A percentile compares a stretch with the other conserved stretches of the same genome.
Evolutionary conservation across 2,329 filamentous ascomycete species (phyloP).

Genomic region (Sarocladiaceae sp.): DNA sequence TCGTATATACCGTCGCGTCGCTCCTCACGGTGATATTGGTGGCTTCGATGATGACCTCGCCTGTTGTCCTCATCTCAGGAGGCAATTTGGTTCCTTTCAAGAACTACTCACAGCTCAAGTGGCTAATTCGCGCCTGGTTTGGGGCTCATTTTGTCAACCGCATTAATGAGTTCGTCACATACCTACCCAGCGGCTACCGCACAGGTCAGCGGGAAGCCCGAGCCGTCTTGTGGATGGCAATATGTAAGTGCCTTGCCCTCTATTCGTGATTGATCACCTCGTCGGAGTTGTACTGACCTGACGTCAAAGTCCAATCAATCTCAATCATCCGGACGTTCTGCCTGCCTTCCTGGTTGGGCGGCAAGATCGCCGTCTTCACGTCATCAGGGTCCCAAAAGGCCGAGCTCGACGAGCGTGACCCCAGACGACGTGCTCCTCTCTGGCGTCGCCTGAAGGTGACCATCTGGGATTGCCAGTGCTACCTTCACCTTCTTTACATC

Average conservation of each 20-base stretch:
- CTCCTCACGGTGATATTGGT: constrained; percentile 43
- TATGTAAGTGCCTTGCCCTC: constrained; percentile 33
- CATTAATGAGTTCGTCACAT: constrained; percentile 43
- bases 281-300: too few species aligned
- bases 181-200: constrained; percentile 46
- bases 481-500: constrained; percentile 43
- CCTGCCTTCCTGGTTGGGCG: constrained; percentile 51
- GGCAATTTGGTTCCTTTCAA: constrained; percentile 46
- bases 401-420: constrained; percentile 46
- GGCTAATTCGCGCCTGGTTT: constrained; percentile 46
- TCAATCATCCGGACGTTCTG: constrained; percentile 46
- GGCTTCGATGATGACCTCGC: constrained; percentile 44
- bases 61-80: constrained; percentile 45
- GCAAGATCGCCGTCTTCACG: constrained; percentile 30
- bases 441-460: constrained; percentile 42
- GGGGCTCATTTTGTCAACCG: constrained; percentile 37
- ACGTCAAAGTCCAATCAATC: constrained; percentile 23
- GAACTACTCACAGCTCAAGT: constrained; percentile 39
- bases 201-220: constrained; percentile 44
- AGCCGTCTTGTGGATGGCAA: constrained; percentile 50
- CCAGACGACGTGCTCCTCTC: constrained; percentile 38
- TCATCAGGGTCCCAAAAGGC: constrained; percentile 44
- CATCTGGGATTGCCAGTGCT: constrained; percentile 36
- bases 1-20: constrained; percentile 41
- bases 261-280: too few species aligned